Evolutionary conservation across 495 filamentous ascomycete species (phyloP).

Genomic region (Hypoxylon subgilvum): DNA sequence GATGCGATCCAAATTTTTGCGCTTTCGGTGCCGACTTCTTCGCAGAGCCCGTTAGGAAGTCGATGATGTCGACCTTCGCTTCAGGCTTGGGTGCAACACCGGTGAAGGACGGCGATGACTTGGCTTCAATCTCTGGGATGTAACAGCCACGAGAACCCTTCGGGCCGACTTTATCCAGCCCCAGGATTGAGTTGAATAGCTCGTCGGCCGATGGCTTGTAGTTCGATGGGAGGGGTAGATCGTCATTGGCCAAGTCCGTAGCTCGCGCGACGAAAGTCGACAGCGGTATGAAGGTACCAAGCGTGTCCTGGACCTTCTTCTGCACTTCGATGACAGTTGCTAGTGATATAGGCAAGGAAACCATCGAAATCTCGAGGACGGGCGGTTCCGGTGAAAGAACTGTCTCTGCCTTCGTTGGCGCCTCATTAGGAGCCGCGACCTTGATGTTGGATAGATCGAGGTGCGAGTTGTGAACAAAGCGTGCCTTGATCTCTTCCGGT

Average conservation of each 20-base stretch:
- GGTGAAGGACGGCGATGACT: conserved; percentile 48
- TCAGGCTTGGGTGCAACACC: conserved; percentile 41
- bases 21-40: conserved; percentile 39
- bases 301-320: conserved; percentile 71
- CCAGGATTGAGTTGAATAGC: conserved; percentile 87
- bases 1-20: conserved; percentile 39
- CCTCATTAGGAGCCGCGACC: conserved; percentile 65
- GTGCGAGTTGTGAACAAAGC: conserved; percentile 75
- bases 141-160: conserved; percentile 64
- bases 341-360: conserved; percentile 78
- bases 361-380: conserved; percentile 54
- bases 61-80: conserved; percentile 71
- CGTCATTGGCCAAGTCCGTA: conserved; percentile 81
- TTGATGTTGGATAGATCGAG: conserved; percentile 96
- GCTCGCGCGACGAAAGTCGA: conserved; percentile 87
- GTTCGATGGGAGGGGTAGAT: conserved; percentile 69
- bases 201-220: conserved; percentile 74
- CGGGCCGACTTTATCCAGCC: conserved; percentile 58
- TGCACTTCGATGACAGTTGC: conserved; percentile 78
- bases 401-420: conserved; percentile 55
- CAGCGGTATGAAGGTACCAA: conserved; percentile 81
- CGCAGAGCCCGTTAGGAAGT: conserved; percentile 67
- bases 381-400: conserved; percentile 49
- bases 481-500: conserved; percentile 69
- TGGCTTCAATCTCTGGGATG: conserved; percentile 73